phyloP scores from a whole-genome alignment of 1,284 basidiomycete species.

The Cutaneotrichosporon daszewskae region DNA sequence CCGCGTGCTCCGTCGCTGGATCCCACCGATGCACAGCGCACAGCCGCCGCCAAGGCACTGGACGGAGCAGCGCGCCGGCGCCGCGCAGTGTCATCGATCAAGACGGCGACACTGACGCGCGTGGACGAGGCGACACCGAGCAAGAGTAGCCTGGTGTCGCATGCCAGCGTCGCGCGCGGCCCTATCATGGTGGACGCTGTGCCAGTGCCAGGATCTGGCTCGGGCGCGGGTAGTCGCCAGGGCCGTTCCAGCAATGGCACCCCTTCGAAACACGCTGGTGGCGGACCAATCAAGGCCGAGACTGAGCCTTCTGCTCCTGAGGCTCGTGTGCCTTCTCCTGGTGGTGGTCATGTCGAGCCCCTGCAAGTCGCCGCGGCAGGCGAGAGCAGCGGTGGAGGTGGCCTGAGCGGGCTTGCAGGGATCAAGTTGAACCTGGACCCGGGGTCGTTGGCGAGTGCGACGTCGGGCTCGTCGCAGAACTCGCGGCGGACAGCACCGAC shows the following conservation, averaged over 20 bases:
- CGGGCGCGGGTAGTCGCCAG: no score
- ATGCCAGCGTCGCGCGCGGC: constrained; percentile 15
- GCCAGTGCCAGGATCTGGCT: constrained; percentile 11
- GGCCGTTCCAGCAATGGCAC: no score
- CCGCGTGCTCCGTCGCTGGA: constrained; percentile 8
- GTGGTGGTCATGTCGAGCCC: no score
- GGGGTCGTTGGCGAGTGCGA: constrained; percentile 2
- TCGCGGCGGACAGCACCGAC: not conserved
- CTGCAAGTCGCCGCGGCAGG: no score
- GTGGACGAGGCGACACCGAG: not conserved
- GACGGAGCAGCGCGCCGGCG: not conserved
- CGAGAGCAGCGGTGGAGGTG: no score
- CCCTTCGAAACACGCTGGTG: no score
- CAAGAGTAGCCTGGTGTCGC: constrained; percentile 8
- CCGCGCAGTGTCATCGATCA: no score
- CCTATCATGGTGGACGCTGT: constrained; percentile 14
- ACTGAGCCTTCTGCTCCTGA: no score
- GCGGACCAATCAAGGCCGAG: not conserved
- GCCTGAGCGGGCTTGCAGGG: constrained; percentile 17
- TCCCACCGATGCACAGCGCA: constrained; percentile 9
- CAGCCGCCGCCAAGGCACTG: constrained; percentile 3
- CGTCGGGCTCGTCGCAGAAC: not conserved
- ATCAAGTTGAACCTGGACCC: constrained; percentile 30
- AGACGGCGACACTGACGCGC: constrained; percentile 4
- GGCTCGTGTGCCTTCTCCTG: no score